Percentiles rank a stretch among this genome's conserved stretches.
Conservation (phyloP, 2,329 filamentous ascomycete genomes). For the Colletotrichum magnum region DNA sequence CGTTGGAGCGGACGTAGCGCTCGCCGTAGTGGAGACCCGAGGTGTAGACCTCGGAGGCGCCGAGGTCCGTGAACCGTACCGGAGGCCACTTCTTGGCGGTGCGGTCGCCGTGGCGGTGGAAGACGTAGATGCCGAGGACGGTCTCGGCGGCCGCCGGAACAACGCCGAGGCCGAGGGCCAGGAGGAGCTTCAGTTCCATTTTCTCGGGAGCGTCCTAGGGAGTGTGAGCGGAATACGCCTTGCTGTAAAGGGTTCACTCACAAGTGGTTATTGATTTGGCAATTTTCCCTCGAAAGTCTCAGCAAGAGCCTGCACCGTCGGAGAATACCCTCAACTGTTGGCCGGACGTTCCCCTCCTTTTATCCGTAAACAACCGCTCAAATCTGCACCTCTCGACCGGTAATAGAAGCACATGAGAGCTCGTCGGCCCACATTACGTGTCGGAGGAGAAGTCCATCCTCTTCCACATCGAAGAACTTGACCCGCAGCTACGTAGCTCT, state of each 20-base stretch:
- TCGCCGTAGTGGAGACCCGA: constrained; percentile 82
- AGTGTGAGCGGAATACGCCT: not conserved
- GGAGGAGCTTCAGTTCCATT: constrained; percentile 58
- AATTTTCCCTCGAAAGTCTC: no score
- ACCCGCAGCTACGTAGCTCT: constrained; percentile 24
- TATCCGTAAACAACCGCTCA: constrained; percentile 11
- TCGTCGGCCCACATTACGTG: constrained; percentile 9
- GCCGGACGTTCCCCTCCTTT: constrained; percentile 23
- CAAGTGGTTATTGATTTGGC: no score
- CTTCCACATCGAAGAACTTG: not conserved
- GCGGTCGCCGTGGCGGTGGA: constrained; percentile 91
- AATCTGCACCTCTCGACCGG: constrained; percentile 3
- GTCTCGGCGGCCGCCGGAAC: constrained; percentile 70
- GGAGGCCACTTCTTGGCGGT: constrained; percentile 82
- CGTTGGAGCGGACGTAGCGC: constrained; percentile 78
- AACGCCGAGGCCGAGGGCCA: constrained; percentile 47
- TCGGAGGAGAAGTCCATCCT: constrained; percentile 8
- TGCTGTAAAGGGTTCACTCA: no score
- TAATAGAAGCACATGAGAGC: not conserved
- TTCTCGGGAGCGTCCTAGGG: constrained; percentile 6
- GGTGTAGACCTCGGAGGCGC: constrained; percentile 80
- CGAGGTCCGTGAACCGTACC: constrained; percentile 82
- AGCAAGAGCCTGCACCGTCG: no score
- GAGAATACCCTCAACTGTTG: no score
- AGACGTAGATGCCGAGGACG: constrained; percentile 86